Conservation (phyloP, 305 asterid species). For the Fraxinus floribunda region DNA sequence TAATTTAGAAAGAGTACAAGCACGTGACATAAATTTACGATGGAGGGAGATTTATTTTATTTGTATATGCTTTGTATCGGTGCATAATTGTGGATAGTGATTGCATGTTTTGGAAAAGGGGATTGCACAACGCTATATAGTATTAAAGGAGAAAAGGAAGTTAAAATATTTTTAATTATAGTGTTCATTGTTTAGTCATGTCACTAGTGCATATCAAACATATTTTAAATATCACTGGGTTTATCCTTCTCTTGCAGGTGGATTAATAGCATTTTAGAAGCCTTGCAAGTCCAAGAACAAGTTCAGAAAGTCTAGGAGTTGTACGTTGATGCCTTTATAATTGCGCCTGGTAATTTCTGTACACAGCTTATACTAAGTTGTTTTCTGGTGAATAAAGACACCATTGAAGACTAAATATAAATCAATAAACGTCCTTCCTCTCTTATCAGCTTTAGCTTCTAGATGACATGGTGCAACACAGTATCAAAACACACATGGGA, state of each 20-base stretch:
- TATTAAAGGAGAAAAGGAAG: neutral
- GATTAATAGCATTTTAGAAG: constrained; percentile 62
- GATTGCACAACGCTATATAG: neutral
- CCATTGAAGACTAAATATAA: neutral
- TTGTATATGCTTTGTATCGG: neutral
- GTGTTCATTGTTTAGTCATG: neutral
- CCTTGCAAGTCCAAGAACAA: constrained; percentile 47
- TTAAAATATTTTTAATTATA: neutral
- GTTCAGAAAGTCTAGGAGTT: constrained; percentile 35
- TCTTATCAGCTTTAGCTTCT: neutral
- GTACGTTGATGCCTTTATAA: neutral
- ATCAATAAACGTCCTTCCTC: neutral
- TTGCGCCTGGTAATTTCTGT: constrained; percentile 8
- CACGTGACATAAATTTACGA: neutral
- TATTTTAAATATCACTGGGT: neutral
- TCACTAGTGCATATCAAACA: neutral
- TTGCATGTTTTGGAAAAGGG: neutral
- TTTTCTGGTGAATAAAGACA: neutral
- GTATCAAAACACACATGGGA: neutral
- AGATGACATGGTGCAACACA: neutral
- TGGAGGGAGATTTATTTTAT: neutral
- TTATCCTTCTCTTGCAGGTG: constrained; percentile 43
- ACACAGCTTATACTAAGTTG: neutral
- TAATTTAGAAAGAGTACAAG: neutral
- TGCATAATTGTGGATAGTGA: neutral